These are phyloP conservation scores for Phaeotremella skinneri DNA, from an alignment of 768 basidiomycete species.

Conservation along the genomic window DNA sequence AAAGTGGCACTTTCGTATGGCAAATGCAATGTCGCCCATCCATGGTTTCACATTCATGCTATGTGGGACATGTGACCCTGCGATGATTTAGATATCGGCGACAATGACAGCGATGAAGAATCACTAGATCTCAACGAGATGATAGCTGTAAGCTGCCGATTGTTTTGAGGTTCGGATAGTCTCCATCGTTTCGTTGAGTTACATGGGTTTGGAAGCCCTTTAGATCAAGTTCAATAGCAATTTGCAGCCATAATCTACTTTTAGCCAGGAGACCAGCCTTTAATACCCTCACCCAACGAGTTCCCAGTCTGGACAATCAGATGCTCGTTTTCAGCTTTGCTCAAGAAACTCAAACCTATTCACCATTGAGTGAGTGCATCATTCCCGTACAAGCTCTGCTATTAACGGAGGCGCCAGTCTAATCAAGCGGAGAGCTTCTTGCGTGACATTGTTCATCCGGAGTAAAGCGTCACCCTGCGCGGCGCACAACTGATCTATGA, in stretches of 20 bases:
- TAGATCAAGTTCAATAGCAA: not conserved
- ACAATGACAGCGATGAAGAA: not conserved
- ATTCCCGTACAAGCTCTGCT: not conserved
- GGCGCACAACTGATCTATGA: not conserved
- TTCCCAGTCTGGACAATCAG: not conserved
- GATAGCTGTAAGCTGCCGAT: not conserved
- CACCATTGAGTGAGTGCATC: not conserved
- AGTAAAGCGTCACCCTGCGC: not conserved
- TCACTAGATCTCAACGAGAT: not conserved
- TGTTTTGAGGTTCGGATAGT: not conserved
- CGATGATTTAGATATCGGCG: not conserved
- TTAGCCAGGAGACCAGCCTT: not conserved
- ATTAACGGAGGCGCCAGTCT: not conserved
- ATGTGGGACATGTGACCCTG: not conserved
- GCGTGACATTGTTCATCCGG: not conserved
- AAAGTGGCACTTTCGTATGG: not conserved
- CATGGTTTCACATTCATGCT: not conserved
- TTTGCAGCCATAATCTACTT: not conserved
- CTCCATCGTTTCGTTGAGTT: not conserved
- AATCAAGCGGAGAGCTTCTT: not conserved
- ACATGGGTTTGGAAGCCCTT: not conserved
- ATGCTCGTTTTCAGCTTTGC: too few species aligned
- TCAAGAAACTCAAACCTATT: not conserved
- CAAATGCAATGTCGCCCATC: not conserved
- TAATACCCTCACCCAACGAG: not conserved